Base-by-base conservation (phyloP, 2,329 filamentous ascomycete genomes). In the Pseudogymnoascus destructans region DNA sequence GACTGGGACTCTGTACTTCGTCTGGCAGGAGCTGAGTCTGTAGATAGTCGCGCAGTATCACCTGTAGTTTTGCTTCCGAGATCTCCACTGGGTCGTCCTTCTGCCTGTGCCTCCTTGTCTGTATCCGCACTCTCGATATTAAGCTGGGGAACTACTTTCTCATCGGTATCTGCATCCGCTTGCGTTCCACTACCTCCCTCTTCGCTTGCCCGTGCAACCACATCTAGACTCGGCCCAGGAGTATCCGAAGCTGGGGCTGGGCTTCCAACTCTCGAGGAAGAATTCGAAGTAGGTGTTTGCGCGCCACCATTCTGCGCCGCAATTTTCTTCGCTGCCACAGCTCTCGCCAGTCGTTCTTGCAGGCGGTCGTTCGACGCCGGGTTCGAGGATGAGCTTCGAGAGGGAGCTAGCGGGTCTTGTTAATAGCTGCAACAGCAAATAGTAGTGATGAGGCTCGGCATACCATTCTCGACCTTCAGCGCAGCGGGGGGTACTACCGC, bases 331-430 rank as follows among this genome's bases (percentile, higher is more conserved):
- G 85, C 85, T 2, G 85, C 89, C 66, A 96, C 82, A 27, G 91
- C 93, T 67, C 89, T 88, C 27, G 92, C 92, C 61, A 98, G 77
- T 61, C 90, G 81, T 69, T 95, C 91, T 69, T 96, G 91, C 42
- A 98, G 76, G 57, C 90, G 82, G 65, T 95, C 90, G 71, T 89
- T 93, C 61, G 80, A 75, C 63, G 82, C 74, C 42, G 67, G 79
- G 62, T 77, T 81, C 40, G 79, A 81, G 4, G 86, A 86, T 19
- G 85, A 79, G 63, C 76, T 81, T 67, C 85, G 79, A 56, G 85
- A 83, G 58, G 78, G 72, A 61, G 69, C 76, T 78, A 55, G 52
- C 62, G 52, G 63, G 38, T 40, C 54, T 57, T 46, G 46, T 56
- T 17, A 54, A 17, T 19, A 52, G 1, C 25, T 52, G 46, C 42